Evolutionary conservation across 2,329 filamentous ascomycete genomes (phyloP).

Genomic region (Exophiala bonariae): DNA sequence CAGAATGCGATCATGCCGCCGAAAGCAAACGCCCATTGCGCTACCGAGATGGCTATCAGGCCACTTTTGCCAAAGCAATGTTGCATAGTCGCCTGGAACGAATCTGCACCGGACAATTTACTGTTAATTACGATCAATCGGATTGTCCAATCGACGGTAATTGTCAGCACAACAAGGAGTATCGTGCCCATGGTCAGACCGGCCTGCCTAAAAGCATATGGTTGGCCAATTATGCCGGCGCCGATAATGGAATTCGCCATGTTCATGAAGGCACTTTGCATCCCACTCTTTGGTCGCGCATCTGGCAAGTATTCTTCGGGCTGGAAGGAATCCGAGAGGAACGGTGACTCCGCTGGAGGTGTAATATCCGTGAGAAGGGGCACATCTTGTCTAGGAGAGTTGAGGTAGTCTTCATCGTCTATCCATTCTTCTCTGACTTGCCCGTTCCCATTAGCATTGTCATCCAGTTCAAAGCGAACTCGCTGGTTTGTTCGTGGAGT

Average conservation of each 20-base stretch:
- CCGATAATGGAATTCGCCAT: conserved; percentile 99
- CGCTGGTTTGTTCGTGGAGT: conserved; percentile 66
- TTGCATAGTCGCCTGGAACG: conserved; percentile 93
- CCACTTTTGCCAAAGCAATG: conserved; percentile 89
- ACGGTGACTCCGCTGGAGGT: conserved; percentile 72
- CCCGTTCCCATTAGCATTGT: conserved; percentile 20
- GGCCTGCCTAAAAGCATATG: conserved; percentile 93
- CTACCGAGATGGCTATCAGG: conserved; percentile 83
- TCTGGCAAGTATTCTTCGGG: conserved; percentile 60
- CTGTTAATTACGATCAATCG: conserved; percentile 95
- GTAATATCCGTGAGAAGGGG: conserved; percentile 82
- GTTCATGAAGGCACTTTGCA: conserved; percentile 95
- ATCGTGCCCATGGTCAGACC: conserved; percentile 78
- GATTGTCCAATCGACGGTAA: conserved; percentile 96
- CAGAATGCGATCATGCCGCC: conserved; percentile 98
- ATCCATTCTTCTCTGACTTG: conserved; percentile 26
- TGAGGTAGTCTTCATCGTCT: conserved; percentile 63
- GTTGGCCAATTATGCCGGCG: conserved; percentile 75
- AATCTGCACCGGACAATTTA: conserved; percentile 90
- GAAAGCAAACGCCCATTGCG: conserved; percentile 98
- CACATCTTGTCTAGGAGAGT: conserved; percentile 52
- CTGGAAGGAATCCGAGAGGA: conserved; percentile 56
- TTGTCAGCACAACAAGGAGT: conserved; percentile 75
- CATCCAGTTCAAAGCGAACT: conserved; percentile 68
- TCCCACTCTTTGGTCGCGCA: conserved; percentile 76